A percentile compares a stretch with the other conserved stretches of the same genome.
These are phyloP conservation scores for Paraconiothyrium sp. DNA, from an alignment of 2,329 filamentous ascomycete genomes.

Conservation along the genomic window DNA sequence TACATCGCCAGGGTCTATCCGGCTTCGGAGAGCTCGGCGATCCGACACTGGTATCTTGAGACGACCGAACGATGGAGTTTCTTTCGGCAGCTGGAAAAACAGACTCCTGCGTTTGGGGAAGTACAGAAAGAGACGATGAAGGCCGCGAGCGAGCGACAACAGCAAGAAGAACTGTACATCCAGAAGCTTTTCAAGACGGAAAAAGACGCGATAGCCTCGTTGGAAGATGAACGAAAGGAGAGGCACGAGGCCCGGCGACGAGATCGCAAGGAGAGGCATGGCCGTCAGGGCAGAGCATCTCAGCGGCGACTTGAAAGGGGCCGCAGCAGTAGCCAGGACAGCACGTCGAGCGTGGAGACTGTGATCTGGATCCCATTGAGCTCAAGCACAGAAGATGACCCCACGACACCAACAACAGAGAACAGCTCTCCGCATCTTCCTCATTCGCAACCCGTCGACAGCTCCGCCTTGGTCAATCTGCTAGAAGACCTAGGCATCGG, in stretches of 20 bases:
- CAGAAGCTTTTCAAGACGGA: not conserved
- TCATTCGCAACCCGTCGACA: slow-evolving; percentile 1
- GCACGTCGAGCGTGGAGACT: slow-evolving; percentile 10
- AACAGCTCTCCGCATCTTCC: not conserved
- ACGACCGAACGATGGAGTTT: slow-evolving; percentile 17
- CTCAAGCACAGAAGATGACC: not conserved
- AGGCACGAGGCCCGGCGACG: not conserved
- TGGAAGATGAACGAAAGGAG: not conserved
- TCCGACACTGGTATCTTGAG: slow-evolving; percentile 23
- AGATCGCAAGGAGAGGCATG: not conserved
- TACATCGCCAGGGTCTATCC: slow-evolving; percentile 22
- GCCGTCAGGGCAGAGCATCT: not conserved
- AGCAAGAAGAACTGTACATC: not conserved
- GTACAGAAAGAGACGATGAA: slow-evolving; percentile 10
- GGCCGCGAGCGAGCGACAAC: slow-evolving; percentile 4
- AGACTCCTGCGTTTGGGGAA: slow-evolving; percentile 21
- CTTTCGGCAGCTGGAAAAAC: slow-evolving; percentile 20
- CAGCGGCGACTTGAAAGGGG: slow-evolving; percentile 1
- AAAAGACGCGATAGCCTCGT: not conserved
- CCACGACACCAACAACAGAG: not conserved
- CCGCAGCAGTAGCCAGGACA: slow-evolving; percentile 8
- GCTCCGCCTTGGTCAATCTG: not conserved
- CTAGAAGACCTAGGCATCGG: slow-evolving; percentile 6
- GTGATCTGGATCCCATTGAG: slow-evolving; percentile 7
- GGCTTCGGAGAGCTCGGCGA: slow-evolving; percentile 13